Evolutionary conservation across 257 asterid genomes (phyloP).

Genomic region (Scutellaria galericulata): DNA sequence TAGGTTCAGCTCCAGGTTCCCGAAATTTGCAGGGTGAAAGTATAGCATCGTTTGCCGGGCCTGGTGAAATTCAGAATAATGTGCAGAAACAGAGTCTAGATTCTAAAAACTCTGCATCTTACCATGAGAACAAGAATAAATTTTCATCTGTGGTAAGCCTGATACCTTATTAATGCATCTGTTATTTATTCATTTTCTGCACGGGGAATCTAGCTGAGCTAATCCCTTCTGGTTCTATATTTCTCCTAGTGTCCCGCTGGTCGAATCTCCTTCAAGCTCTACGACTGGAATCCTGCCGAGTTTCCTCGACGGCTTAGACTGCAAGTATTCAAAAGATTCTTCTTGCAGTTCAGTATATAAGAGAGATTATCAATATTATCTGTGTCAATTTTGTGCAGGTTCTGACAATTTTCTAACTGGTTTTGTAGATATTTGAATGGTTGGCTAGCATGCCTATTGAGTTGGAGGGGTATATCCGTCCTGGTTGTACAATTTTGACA

Average conservation of each 20-base stretch:
- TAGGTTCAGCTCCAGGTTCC: conserved; percentile 44
- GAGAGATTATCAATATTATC: conserved; percentile 38
- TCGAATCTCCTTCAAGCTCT: conserved; percentile 92
- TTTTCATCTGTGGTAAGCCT: conserved; percentile 72
- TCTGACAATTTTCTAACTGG: conserved; percentile 36
- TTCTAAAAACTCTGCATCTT: conserved; percentile 52
- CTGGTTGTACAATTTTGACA: conserved; percentile 92
- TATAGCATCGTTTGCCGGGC: conserved; percentile 43
- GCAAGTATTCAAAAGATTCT: conserved; percentile 77
- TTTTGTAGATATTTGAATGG: conserved; percentile 81
- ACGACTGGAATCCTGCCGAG: conserved; percentile 96
- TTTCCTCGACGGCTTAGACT: conserved; percentile 89
- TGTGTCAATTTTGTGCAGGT: conserved; percentile 30
- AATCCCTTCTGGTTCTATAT: conserved; percentile 25
- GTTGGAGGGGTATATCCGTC: conserved; percentile 94
- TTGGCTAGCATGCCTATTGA: conserved; percentile 92
- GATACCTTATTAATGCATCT: conserved; percentile 22
- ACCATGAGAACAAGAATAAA: conserved; percentile 59
- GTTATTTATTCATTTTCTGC: conserved; percentile 1
- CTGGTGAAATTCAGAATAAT: conserved; percentile 48
- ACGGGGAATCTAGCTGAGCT: conserved; percentile 30
- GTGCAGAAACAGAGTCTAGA: conserved; percentile 57
- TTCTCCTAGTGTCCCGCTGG: conserved; percentile 77
- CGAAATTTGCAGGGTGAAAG: conserved; percentile 55
- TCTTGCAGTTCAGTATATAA: conserved; percentile 73